phyloP scores from a whole-genome alignment of 1,284 basidiomycete genomes.

The Ceratobasidium sp. region DNA sequence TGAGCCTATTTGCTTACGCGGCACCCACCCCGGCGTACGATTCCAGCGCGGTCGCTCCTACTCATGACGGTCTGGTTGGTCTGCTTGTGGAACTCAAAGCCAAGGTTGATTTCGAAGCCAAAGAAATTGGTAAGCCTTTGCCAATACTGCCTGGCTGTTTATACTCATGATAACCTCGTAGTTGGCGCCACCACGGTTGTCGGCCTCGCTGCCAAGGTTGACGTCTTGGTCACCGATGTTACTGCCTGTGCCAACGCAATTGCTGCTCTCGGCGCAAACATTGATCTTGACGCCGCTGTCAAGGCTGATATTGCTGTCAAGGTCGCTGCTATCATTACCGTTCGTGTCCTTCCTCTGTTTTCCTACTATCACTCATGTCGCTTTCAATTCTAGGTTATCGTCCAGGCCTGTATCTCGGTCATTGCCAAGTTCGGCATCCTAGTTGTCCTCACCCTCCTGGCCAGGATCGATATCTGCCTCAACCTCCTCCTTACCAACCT shows the following conservation, averaged over 20 bases:
- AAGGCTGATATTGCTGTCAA: background rate
- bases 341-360: background rate
- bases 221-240: background rate
- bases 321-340: conserved; percentile 3
- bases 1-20: conserved; percentile 22
- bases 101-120: background rate
- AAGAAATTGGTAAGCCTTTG: background rate
- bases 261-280: background rate
- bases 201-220: background rate
- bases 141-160: too few relatives aligned
- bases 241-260: background rate
- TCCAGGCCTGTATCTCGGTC: background rate
- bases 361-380: background rate
- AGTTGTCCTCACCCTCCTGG: background rate
- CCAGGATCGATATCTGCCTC: conserved; percentile 3
- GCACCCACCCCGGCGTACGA: background rate
- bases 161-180: background rate
- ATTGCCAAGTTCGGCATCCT: conserved; percentile 6
- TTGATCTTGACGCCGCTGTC: background rate
- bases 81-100: background rate
- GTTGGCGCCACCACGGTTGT: background rate
- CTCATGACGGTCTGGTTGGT: background rate
- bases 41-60: background rate
- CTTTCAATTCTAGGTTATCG: background rate
- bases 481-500: background rate